phyloP scores from a whole-genome alignment of 179 eudicot genomes.

The Heliamphora pulchella region DNA sequence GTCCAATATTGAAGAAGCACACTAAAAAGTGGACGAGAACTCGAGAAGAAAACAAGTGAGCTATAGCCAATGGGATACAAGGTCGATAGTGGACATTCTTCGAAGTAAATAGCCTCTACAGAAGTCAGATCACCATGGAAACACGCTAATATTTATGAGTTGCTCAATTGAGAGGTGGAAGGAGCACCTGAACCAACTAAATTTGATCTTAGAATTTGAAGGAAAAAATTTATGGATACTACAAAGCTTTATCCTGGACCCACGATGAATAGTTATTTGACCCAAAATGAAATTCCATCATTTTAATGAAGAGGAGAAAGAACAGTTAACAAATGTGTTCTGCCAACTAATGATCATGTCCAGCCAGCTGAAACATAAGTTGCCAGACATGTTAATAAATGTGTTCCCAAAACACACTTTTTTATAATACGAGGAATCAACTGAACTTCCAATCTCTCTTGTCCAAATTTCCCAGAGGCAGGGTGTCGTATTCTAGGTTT shows the following conservation, averaged over 20 bases:
- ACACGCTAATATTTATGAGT: too few relatives aligned
- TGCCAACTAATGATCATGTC: neutral
- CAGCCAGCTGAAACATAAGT: neutral
- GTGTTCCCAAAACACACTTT: neutral
- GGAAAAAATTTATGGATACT: too few relatives aligned
- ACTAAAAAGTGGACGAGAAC: neutral
- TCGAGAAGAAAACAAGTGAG: neutral
- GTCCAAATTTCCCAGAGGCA: neutral
- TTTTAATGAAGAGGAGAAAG: neutral
- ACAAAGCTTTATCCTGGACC: too few relatives aligned
- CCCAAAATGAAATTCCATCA: too few relatives aligned
- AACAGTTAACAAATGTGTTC: neutral
- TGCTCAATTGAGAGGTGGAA: too few relatives aligned
- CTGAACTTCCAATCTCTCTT: neutral
- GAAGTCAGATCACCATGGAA: too few relatives aligned
- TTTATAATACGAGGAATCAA: neutral
- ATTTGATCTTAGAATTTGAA: too few relatives aligned
- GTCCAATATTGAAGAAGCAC: neutral
- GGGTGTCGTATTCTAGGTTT: slow-evolving; percentile 11
- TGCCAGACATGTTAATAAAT: neutral
- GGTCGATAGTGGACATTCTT: too few relatives aligned
- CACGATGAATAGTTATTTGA: too few relatives aligned
- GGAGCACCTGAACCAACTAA: too few relatives aligned
- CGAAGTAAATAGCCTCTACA: too few relatives aligned
- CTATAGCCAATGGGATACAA: too few relatives aligned